phyloP scores from a whole-genome alignment of 805 yeast species.

The Kazachstania taianensis region DNA sequence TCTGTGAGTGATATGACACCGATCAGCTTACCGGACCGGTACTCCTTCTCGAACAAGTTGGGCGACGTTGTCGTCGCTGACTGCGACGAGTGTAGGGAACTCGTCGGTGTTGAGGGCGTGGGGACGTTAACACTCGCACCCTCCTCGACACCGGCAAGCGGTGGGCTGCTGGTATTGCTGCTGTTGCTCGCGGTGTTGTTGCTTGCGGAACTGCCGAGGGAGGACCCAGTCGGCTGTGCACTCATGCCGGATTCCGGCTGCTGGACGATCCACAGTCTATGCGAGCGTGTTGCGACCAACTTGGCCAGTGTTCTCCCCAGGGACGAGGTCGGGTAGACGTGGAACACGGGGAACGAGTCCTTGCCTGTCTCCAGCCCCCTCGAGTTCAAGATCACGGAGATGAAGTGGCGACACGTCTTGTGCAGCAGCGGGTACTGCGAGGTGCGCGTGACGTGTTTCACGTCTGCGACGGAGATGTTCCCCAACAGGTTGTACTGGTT shows the following conservation, averaged over 20 bases:
- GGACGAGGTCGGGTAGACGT: conserved; percentile 70
- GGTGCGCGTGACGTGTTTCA: conserved; percentile 73
- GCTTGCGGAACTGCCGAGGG: background rate
- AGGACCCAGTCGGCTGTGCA: conserved; percentile 15
- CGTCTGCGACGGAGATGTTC: conserved; percentile 91
- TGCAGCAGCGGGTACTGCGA: conserved; percentile 77
- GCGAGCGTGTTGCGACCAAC: conserved; percentile 89
- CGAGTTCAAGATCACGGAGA: conserved; percentile 72
- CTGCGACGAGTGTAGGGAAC: conserved; percentile 7
- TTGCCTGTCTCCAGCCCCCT: conserved; percentile 81
- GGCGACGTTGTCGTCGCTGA: conserved; percentile 15
- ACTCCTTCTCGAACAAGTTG: conserved; percentile 33
- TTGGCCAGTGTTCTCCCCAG: conserved; percentile 88
- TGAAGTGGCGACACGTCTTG: conserved; percentile 77
- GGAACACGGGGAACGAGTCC: conserved; percentile 94
- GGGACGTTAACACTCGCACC: too few relatives aligned
- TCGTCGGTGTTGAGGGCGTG: background rate
- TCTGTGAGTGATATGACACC: conserved; percentile 93
- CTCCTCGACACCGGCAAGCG: too few relatives aligned
- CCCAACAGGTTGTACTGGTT: conserved; percentile 66
- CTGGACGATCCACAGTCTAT: conserved; percentile 77
- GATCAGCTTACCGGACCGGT: conserved; percentile 68
- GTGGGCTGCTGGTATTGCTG: too few relatives aligned
- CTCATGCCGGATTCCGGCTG: conserved; percentile 33
- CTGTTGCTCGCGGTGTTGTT: background rate